Conservation (phyloP, 2,329 filamentous ascomycete species). For the Penicillium palitans region DNA sequence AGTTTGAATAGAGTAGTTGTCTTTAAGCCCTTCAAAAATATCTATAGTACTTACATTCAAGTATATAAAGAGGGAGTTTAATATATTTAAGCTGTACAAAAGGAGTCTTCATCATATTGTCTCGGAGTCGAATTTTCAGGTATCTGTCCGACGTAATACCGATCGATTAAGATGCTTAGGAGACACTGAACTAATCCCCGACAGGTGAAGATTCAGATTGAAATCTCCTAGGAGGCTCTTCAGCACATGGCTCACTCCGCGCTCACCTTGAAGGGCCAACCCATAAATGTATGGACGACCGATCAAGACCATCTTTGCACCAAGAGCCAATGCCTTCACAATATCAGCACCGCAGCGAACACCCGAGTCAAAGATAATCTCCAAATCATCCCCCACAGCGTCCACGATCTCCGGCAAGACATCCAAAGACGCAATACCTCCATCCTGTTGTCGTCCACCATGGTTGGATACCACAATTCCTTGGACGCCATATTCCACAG, state of each 20-base stretch:
- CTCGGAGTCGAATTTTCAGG: not conserved
- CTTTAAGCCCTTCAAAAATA: not conserved
- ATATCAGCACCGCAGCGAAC: constrained; percentile 49
- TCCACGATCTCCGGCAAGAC: constrained; percentile 58
- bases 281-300: constrained; percentile 58
- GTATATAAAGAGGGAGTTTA: not conserved
- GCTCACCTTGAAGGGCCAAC: constrained; percentile 54
- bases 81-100: not conserved
- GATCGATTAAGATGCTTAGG: not conserved
- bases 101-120: not conserved
- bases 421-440: constrained; percentile 47
- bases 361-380: constrained; percentile 51
- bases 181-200: not conserved
- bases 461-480: constrained; percentile 54
- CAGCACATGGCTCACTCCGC: constrained; percentile 55
- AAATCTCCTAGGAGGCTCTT: constrained; percentile 28
- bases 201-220: not conserved
- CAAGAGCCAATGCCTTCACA: constrained; percentile 51
- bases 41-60: not conserved
- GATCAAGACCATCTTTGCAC: constrained; percentile 55
- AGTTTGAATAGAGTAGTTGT: not conserved
- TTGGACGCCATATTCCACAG: constrained; percentile 46
- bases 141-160: not conserved
- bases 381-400: constrained; percentile 33
- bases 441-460: constrained; percentile 51